These are phyloP conservation scores for Pyrenophora tritici-repentis DNA, from an alignment of 2,329 filamentous ascomycete genomes.

Conservation along the genomic window DNA sequence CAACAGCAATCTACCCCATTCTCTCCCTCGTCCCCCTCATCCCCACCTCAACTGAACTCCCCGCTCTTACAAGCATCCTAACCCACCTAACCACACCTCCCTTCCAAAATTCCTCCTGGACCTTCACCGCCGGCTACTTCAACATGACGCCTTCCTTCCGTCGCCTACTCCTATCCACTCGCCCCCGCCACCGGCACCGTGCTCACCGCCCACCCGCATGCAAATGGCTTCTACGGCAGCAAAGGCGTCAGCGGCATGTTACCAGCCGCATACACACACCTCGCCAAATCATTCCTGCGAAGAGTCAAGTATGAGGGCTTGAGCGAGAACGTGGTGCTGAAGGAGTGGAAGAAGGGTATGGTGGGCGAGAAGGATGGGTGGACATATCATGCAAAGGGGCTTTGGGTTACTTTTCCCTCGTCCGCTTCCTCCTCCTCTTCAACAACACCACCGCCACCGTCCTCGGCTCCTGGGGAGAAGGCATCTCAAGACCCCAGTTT, in stretches of 20 bases:
- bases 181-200: constrained; percentile 75
- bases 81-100: constrained; percentile 68
- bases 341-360: constrained; percentile 85
- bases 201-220: constrained; percentile 88
- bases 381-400: constrained; percentile 97
- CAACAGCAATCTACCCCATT: constrained; percentile 76
- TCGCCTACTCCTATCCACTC: constrained; percentile 75
- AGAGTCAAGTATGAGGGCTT: constrained; percentile 60
- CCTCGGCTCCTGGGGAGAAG: background rate
- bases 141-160: constrained; percentile 90
- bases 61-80: constrained; percentile 76
- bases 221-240: constrained; percentile 93
- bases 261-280: constrained; percentile 87
- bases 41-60: constrained; percentile 86
- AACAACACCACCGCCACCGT: no score
- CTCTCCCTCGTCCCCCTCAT: constrained; percentile 87
- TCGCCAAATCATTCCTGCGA: constrained; percentile 80
- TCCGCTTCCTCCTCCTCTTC: no score
- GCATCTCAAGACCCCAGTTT: constrained; percentile 66
- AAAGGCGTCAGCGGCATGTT: constrained; percentile 87
- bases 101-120: constrained; percentile 78
- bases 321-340: constrained; percentile 68
- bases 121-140: constrained; percentile 97
- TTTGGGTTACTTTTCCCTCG: constrained; percentile 79
- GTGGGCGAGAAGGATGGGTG: constrained; percentile 83